These are phyloP conservation scores for Cytospora mali DNA, from an alignment of 2,329 filamentous ascomycete genomes.

Conservation along the genomic window DNA sequence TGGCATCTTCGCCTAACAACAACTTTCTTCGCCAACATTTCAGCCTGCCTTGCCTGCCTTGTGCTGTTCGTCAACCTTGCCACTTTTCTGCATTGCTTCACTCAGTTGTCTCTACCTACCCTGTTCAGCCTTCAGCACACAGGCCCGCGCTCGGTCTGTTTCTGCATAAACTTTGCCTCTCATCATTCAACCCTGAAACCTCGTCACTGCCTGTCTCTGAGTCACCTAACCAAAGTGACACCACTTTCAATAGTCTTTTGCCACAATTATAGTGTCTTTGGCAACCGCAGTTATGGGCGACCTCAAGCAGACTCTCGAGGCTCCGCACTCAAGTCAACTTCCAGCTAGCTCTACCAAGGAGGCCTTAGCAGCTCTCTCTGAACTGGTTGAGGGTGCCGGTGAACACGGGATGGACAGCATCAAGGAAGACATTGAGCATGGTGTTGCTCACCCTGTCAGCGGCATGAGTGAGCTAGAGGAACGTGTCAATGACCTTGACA, in stretches of 20 bases:
- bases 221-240: not conserved
- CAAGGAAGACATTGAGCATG: conserved; percentile 29
- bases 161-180: not conserved
- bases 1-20: not conserved
- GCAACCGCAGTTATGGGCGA: conserved; percentile 7
- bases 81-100: not conserved
- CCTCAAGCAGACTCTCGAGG: conserved; percentile 4
- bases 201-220: not conserved
- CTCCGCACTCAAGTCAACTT: conserved; percentile 1
- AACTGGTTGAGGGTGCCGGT: conserved; percentile 26
- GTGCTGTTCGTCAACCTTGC: not conserved
- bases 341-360: conserved; percentile 11
- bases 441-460: conserved; percentile 31
- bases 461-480: conserved; percentile 49
- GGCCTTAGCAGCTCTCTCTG: conserved; percentile 17
- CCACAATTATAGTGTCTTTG: not conserved
- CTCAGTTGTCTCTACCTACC: no score
- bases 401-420: conserved; percentile 22
- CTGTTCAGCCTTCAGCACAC: not conserved
- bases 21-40: not conserved
- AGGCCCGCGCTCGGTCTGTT: not conserved
- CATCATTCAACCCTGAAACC: not conserved
- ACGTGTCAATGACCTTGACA: conserved; percentile 53
- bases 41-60: not conserved
- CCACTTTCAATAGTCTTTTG: not conserved